A percentile compares a stretch with the other conserved stretches of the same genome.
Evolutionary conservation across 108 stramenopile genomes (phyloP).

Genomic region (Parmales sp.): DNA sequence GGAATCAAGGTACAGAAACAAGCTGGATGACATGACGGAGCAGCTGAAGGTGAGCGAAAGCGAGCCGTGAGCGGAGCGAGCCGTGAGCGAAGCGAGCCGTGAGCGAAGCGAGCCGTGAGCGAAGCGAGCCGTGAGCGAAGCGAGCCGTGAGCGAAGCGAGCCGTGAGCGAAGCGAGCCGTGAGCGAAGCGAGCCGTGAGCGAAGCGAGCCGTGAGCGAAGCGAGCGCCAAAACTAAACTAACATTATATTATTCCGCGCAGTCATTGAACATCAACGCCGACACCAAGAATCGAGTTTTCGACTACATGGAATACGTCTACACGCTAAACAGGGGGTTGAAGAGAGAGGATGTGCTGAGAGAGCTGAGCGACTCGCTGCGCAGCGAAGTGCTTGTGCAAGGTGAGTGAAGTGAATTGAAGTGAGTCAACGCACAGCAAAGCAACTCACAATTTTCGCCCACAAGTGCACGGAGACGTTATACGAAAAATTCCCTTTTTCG

Average conservation of each 20-base stretch:
- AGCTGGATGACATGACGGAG: slow-evolving; percentile 6
- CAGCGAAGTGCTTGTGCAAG: neutral
- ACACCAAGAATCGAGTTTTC: neutral
- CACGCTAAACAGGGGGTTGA: neutral
- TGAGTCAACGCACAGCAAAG: neutral
- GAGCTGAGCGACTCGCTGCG: slow-evolving; percentile 2
- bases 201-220: too few relatives aligned
- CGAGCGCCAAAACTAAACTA: too few relatives aligned
- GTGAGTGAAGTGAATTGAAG: neutral
- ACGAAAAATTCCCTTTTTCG: neutral
- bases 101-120: too few relatives aligned
- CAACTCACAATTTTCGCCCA: neutral
- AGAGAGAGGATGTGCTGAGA: neutral
- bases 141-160: too few relatives aligned
- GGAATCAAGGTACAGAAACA: slow-evolving; percentile 5
- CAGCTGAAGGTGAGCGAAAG: slow-evolving; percentile 9
- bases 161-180: too few relatives aligned
- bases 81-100: too few relatives aligned
- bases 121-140: too few relatives aligned
- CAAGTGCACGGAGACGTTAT: too few relatives aligned
- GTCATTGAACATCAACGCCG: neutral
- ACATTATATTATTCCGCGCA: too few relatives aligned
- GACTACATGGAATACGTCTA: slow-evolving; percentile 5
- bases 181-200: too few relatives aligned
- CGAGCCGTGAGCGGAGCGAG: too few relatives aligned